Evolutionary conservation across 306 rosid genomes (phyloP), one percentile per base, ranked within the genome.

Genomic region (Oemleria cerasiformis): DNA sequence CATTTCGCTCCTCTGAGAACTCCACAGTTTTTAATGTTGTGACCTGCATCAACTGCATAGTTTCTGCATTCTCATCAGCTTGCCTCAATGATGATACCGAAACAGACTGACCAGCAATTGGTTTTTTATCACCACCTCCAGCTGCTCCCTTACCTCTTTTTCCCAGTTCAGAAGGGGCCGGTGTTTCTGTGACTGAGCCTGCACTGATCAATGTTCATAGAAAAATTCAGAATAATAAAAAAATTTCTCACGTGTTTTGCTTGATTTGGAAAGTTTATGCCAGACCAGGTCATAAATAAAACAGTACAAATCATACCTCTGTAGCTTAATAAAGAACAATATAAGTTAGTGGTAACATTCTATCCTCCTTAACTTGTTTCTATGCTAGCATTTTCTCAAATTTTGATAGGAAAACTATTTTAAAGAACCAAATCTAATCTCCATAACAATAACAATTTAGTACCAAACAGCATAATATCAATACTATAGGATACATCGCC

Each of bases 151-250:
- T 82, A 48, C 70, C 60, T 8, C 49, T 53, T 48, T 55, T 83
- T 42, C 76, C 63, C 85, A 66, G 62, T 39, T 78, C 79, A 43
- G 84, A 67, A 0, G 59, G 6, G 15, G 61, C 60, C 67, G 51
- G 78, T 72, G 70, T 70, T 66, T 80, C 80, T 43, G 82, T 75
- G 74, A 47, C 85, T 6, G 73, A 71, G 63, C 73, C 87, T 53
- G 80, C 78, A 81, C 98, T 85, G 97, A 79, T 67, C 66, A 76
- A 75, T 16, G 47, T 67, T 64, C 44, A 49, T 36, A 42, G 19
- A 36, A n/a, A 25, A 76, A 9, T 59, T 84, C 43, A 80, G 74
- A 71, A 81, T 66, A 73, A 62, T 15, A 67, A 62, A 40, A 57
- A 68, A 30, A 56, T 47, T 63, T 45, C 60, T 9, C 21, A 55